A percentile compares a stretch with the other conserved stretches of the same genome.
phyloP scores from a whole-genome alignment of 2,329 filamentous ascomycete genomes.

The Aspergillus uvarum region DNA sequence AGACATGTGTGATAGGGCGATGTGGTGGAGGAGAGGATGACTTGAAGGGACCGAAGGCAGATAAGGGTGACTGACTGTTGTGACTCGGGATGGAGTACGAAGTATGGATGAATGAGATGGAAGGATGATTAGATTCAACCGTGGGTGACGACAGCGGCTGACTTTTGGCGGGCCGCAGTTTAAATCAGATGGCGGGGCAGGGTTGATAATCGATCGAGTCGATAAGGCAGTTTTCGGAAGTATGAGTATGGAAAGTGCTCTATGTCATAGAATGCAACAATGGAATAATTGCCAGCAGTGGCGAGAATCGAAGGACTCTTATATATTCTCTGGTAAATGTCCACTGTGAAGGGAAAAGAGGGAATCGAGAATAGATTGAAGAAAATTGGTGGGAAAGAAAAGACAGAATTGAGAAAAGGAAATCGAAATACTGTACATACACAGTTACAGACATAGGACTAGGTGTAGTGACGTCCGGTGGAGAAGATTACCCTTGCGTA shows the following conservation, averaged over 20 bases:
- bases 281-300: background rate
- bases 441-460: too few relatives aligned
- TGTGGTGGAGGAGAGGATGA: slow-evolving; percentile 10
- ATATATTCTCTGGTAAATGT: background rate
- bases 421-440: background rate
- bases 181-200: slow-evolving; percentile 20
- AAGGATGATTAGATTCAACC: slow-evolving; percentile 23
- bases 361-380: background rate
- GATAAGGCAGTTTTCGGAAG: background rate
- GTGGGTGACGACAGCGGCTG: slow-evolving; percentile 40
- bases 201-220: slow-evolving; percentile 1
- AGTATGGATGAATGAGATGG: background rate
- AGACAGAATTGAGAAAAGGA: background rate
- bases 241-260: background rate
- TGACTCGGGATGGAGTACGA: background rate
- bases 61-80: slow-evolving; percentile 11
- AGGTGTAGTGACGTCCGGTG: background rate
- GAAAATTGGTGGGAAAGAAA: background rate
- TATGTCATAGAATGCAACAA: background rate
- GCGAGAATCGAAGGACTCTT: background rate
- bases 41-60: slow-evolving; percentile 5
- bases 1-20: slow-evolving; percentile 29
- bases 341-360: background rate
- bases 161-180: slow-evolving; percentile 29
- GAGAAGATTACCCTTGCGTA: background rate